Percentiles rank a stretch among this genome's conserved stretches.
Evolutionary conservation across 78 protist species (phyloP).

Genomic region (Pigoraptor vietnamica): DNA sequence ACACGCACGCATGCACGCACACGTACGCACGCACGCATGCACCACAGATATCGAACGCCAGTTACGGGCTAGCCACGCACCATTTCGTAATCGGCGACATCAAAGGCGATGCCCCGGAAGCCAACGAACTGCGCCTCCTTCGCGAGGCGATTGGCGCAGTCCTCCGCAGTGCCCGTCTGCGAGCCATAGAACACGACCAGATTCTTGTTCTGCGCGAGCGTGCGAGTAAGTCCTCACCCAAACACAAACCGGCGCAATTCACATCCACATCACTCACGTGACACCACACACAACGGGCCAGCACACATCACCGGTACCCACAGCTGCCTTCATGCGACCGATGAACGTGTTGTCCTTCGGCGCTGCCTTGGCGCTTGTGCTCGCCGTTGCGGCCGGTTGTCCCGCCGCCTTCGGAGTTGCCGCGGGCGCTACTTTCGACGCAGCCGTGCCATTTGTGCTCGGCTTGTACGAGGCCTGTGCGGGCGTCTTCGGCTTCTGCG

Average conservation of each 20-base stretch:
- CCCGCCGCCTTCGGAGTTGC: not conserved
- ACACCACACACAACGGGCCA: too few relatives aligned
- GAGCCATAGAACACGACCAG: constrained; percentile 60
- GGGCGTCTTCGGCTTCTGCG: not conserved
- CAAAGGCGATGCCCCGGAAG: constrained; percentile 45
- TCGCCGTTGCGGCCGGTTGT: not conserved
- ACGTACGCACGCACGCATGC: too few relatives aligned
- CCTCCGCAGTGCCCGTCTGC: constrained; percentile 87
- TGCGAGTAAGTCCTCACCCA: too few relatives aligned
- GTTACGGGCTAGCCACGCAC: not conserved
- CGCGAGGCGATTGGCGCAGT: constrained; percentile 48
- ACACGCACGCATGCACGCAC: too few relatives aligned
- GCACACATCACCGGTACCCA: too few relatives aligned
- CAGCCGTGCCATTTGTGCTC: not conserved
- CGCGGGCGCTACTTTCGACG: not conserved
- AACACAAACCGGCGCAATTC: too few relatives aligned
- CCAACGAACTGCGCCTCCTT: constrained; percentile 59
- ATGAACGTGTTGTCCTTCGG: not conserved
- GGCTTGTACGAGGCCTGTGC: too few relatives aligned
- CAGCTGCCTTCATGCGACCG: not conserved
- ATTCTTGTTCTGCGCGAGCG: not conserved
- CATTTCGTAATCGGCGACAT: constrained; percentile 48
- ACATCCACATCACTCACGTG: too few relatives aligned
- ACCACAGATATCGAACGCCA: not conserved
- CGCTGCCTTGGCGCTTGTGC: not conserved